Conservation (phyloP, 1,284 basidiomycete genomes). For the Malassezia japonica region DNA sequence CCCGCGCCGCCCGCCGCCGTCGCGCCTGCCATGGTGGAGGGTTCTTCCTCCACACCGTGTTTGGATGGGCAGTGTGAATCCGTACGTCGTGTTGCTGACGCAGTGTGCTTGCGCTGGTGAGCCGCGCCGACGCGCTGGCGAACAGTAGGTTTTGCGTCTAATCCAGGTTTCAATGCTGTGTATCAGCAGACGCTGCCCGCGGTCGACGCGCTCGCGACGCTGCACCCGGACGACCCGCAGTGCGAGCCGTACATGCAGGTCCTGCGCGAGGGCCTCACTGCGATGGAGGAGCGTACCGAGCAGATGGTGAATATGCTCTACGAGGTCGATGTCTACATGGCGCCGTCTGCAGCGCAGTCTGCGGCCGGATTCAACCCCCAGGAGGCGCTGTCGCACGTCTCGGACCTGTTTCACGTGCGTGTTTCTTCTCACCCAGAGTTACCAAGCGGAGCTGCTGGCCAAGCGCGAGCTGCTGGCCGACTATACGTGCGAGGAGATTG, state of each 20-base stretch:
- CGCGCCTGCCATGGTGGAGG: neutral
- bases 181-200: slow-evolving; percentile 10
- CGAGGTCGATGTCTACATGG: slow-evolving; percentile 25
- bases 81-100: slow-evolving; percentile 8
- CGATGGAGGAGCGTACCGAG: slow-evolving; percentile 16
- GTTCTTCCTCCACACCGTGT: neutral
- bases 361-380: slow-evolving; percentile 26
- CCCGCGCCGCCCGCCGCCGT: slow-evolving; percentile 12
- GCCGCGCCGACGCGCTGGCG: slow-evolving; percentile 13
- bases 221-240: neutral
- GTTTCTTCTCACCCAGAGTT: slow-evolving; percentile 20
- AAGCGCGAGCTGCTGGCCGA: slow-evolving; percentile 39
- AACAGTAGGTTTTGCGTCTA: slow-evolving; percentile 6
- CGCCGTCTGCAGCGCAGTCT: slow-evolving; percentile 9
- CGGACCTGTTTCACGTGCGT: slow-evolving; percentile 38
- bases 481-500: slow-evolving; percentile 41
- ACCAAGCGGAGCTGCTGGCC: slow-evolving; percentile 32
- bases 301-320: slow-evolving; percentile 27
- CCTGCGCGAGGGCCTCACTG: slow-evolving; percentile 13
- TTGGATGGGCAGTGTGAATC: slow-evolving; percentile 11
- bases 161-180: slow-evolving; percentile 7
- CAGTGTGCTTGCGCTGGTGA: slow-evolving; percentile 16
- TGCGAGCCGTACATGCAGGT: slow-evolving; percentile 8
- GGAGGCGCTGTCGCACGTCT: slow-evolving; percentile 29
- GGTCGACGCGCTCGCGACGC: slow-evolving; percentile 1